Conservation (phyloP, 805 yeast genomes). For the Yarrowia bubula region DNA sequence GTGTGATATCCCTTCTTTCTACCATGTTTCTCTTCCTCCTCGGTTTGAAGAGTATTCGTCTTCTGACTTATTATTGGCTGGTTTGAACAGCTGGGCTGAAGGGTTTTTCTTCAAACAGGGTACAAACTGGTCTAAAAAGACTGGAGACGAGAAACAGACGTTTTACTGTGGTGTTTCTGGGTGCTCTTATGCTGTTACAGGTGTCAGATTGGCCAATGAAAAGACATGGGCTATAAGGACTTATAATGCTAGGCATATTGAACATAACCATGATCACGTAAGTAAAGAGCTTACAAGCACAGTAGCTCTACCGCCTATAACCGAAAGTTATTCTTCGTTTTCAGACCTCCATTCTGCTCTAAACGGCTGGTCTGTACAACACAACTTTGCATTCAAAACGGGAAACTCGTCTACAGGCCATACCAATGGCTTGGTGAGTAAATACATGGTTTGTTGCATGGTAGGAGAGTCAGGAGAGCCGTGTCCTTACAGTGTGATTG, state of each 20-base stretch:
- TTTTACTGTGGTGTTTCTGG: background rate
- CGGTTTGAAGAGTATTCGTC: background rate
- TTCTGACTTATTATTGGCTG: background rate
- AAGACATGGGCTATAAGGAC: background rate
- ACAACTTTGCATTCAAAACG: slow-evolving; percentile 3
- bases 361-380: background rate
- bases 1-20: slow-evolving; percentile 5
- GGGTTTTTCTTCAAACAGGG: slow-evolving; percentile 5
- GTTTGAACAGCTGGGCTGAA: slow-evolving; percentile 12
- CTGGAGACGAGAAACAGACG: slow-evolving; percentile 9
- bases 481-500: background rate
- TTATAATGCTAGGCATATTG: background rate
- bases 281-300: background rate
- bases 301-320: background rate
- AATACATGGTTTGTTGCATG: slow-evolving; percentile 17
- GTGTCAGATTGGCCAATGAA: background rate
- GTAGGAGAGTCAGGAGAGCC: background rate
- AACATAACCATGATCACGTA: background rate
- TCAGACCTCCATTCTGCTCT: background rate
- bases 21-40: background rate
- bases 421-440: background rate
- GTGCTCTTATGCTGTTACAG: background rate
- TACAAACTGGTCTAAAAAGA: background rate
- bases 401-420: slow-evolving; percentile 2
- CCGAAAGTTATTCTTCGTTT: background rate